Conservation (phyloP, 371 early-diverging fungal genomes). For the Chytridiales sp. region DNA sequence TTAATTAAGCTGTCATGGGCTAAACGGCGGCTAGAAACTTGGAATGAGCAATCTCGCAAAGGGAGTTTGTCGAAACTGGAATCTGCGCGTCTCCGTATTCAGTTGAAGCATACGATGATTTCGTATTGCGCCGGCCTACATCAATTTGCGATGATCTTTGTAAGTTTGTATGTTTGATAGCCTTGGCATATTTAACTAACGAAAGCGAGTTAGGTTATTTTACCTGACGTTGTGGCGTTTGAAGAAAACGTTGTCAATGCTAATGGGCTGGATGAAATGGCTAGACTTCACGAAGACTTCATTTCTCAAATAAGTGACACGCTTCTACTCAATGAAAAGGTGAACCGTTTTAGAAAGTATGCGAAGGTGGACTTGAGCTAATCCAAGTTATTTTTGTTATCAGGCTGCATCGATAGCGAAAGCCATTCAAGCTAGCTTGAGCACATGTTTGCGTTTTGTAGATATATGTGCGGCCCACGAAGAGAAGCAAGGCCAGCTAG, state of each 20-base stretch:
- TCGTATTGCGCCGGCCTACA: constrained; percentile 17
- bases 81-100: constrained; percentile 6
- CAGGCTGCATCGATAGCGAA: constrained; percentile 11
- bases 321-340: constrained; percentile 23
- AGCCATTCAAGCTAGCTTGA: constrained; percentile 16
- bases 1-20: constrained; percentile 15
- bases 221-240: constrained; percentile 3
- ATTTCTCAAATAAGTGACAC: constrained; percentile 9
- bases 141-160: constrained; percentile 13
- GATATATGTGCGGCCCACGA: constrained; percentile 4
- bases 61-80: not conserved
- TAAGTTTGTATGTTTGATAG: not conserved
- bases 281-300: constrained; percentile 2
- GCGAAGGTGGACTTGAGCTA: not conserved
- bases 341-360: not conserved
- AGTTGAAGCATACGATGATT: constrained; percentile 15
- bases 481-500: not conserved
- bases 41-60: constrained; percentile 6
- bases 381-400: not conserved
- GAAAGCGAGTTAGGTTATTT: constrained; percentile 10
- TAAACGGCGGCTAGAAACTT: constrained; percentile 1
- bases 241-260: not conserved
- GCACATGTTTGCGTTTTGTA: constrained; percentile 14
- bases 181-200: not conserved
- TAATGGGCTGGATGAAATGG: constrained; percentile 13